Conservation (phyloP, 2,329 filamentous ascomycete species). For the Ophiocordyceps unilateralis region DNA sequence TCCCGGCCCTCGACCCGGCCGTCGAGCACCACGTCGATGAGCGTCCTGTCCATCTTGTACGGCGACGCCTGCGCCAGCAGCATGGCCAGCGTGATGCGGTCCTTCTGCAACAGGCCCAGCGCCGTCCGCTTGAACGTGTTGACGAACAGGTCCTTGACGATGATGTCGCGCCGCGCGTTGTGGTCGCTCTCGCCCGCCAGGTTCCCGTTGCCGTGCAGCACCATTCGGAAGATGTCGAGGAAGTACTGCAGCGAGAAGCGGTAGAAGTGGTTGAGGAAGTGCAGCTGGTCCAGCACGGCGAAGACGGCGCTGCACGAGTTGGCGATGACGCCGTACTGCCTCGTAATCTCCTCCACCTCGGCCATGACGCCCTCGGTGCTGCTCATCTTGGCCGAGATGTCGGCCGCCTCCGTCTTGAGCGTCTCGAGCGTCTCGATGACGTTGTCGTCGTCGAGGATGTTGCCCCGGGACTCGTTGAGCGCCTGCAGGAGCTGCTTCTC, state of each 20-base stretch:
- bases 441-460: slow-evolving; percentile 94
- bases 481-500: slow-evolving; percentile 90
- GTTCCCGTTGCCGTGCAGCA: slow-evolving; percentile 65
- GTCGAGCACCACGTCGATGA: slow-evolving; percentile 79
- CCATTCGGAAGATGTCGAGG: slow-evolving; percentile 88
- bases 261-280: slow-evolving; percentile 98
- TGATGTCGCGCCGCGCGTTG: slow-evolving; percentile 68
- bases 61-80: slow-evolving; percentile 91
- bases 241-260: slow-evolving; percentile 99
- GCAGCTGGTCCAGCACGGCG: slow-evolving; percentile 87
- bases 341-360: slow-evolving; percentile 90
- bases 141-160: slow-evolving; percentile 80
- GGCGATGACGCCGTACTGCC: slow-evolving; percentile 85
- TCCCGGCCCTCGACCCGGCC: slow-evolving; percentile 59
- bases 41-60: slow-evolving; percentile 79
- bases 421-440: slow-evolving; percentile 97
- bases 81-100: slow-evolving; percentile 86
- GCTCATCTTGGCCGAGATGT: slow-evolving; percentile 90
- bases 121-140: slow-evolving; percentile 90
- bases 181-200: slow-evolving; percentile 56
- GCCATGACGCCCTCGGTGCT: slow-evolving; percentile 97
- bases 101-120: slow-evolving; percentile 78
- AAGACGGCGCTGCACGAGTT: slow-evolving; percentile 94
- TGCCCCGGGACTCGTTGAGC: slow-evolving; percentile 91
- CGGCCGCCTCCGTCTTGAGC: slow-evolving; percentile 90